A percentile compares a stretch with the other conserved stretches of the same genome.
phyloP scores from a whole-genome alignment of 805 yeast genomes.

The Torulaspora franciscae region DNA sequence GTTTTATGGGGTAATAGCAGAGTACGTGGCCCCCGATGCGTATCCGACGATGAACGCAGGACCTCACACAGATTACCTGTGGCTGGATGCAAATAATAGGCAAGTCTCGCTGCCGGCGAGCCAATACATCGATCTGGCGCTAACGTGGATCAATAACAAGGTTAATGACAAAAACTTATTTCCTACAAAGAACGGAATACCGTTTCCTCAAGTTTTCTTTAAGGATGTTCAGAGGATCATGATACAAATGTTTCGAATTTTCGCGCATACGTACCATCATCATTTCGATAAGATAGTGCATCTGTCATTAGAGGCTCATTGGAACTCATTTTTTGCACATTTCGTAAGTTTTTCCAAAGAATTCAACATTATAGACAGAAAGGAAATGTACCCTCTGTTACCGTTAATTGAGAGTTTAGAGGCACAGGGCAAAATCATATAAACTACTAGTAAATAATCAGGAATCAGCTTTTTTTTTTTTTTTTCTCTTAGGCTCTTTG shows the following conservation, averaged over 20 bases:
- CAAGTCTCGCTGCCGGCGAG: conserved; percentile 84
- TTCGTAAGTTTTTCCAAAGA: conserved; percentile 83
- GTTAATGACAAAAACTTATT: conserved; percentile 84
- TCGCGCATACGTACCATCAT: conserved; percentile 91
- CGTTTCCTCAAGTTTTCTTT: conserved; percentile 82
- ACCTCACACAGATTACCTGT: conserved; percentile 80
- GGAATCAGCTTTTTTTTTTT: neutral
- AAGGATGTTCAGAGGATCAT: conserved; percentile 82
- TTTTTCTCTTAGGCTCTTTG: no score
- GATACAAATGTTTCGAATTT: conserved; percentile 89
- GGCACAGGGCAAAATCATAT: conserved; percentile 74
- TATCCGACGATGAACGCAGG: conserved; percentile 97
- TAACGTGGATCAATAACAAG: conserved; percentile 84
- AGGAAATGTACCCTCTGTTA: conserved; percentile 73
- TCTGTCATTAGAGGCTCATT: conserved; percentile 88
- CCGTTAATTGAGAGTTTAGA: conserved; percentile 77
- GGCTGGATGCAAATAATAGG: conserved; percentile 81
- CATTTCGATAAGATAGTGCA: conserved; percentile 94
- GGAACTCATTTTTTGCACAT: conserved; percentile 97
- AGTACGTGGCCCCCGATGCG: conserved; percentile 82
- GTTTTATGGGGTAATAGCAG: conserved; percentile 86
- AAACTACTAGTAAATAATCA: conserved; percentile 3
- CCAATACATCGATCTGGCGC: conserved; percentile 86
- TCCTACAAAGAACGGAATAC: conserved; percentile 84
- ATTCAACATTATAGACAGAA: conserved; percentile 71